phyloP scores from a whole-genome alignment of 306 rosid species.

The Trifolium dubium region DNA sequence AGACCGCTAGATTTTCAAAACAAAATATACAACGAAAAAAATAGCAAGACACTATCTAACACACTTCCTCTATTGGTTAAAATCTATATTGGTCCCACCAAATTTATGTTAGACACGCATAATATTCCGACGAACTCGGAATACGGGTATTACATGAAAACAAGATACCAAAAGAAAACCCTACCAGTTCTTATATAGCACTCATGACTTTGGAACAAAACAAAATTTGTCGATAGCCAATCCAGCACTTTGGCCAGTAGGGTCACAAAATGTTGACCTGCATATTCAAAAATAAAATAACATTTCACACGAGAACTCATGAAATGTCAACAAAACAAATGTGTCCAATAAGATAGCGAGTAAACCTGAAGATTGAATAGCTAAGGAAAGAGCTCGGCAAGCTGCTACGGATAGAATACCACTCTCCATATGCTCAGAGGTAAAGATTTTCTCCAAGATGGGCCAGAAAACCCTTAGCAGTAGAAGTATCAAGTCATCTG shows the following conservation, averaged over 20 bases:
- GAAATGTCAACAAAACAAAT: slow-evolving; percentile 34
- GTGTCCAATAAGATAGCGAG: slow-evolving; percentile 24
- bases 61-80: background rate
- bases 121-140: slow-evolving; percentile 1
- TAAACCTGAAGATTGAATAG: slow-evolving; percentile 91
- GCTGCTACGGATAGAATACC: slow-evolving; percentile 86
- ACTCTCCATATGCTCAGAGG: slow-evolving; percentile 89
- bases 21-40: background rate
- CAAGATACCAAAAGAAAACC: slow-evolving; percentile 34
- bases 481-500: slow-evolving; percentile 78
- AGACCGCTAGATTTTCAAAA: slow-evolving; percentile 8
- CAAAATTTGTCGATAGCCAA: slow-evolving; percentile 81
- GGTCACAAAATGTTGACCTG: slow-evolving; percentile 85
- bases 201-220: slow-evolving; percentile 85
- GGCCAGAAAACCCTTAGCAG: slow-evolving; percentile 87
- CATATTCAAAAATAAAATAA: slow-evolving; percentile 34
- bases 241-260: slow-evolving; percentile 81
- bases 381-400: slow-evolving; percentile 91
- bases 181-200: slow-evolving; percentile 94
- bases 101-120: background rate
- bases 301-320: slow-evolving; percentile 14
- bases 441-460: slow-evolving; percentile 78
- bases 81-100: background rate
- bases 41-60: background rate
- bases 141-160: slow-evolving; percentile 28